These are phyloP conservation scores for Pseudomassariella vexata DNA, from an alignment of 2,329 filamentous ascomycete species.

Conservation along the genomic window DNA sequence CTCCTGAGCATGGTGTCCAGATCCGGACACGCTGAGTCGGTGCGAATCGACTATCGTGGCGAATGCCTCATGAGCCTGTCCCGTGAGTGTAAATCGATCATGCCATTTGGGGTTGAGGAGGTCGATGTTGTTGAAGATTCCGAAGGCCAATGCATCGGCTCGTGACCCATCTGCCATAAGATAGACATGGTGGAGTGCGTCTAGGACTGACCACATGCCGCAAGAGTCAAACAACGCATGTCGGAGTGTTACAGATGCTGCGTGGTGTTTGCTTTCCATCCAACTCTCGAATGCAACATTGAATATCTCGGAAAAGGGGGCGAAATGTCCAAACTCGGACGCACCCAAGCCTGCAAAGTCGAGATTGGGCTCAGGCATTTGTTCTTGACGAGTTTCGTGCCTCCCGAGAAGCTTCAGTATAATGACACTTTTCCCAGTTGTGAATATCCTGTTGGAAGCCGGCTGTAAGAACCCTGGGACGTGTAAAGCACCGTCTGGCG, in stretches of 20 bases:
- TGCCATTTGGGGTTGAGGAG: conserved; percentile 58
- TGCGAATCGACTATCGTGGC: conserved; percentile 51
- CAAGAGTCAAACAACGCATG: conserved; percentile 63
- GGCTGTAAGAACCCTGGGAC: conserved; percentile 71
- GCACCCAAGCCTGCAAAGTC: conserved; percentile 51
- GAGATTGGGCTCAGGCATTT: conserved; percentile 38
- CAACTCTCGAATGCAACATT: conserved; percentile 65
- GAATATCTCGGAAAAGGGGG: conserved; percentile 72
- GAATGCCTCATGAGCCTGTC: conserved; percentile 70
- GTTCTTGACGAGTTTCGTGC: conserved; percentile 30
- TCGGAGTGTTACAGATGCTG: conserved; percentile 62
- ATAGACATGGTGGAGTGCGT: conserved; percentile 67
- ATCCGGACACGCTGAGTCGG: conserved; percentile 55
- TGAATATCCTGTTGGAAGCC: conserved; percentile 69
- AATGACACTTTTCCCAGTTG: conserved; percentile 80
- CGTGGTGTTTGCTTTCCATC: conserved; percentile 68
- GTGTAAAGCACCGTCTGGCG: conserved; percentile 54
- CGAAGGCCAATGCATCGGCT: conserved; percentile 58
- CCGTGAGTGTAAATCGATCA: conserved; percentile 75
- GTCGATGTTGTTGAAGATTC: conserved; percentile 73
- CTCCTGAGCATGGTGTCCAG: conserved; percentile 29
- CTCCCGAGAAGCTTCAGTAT: conserved; percentile 70
- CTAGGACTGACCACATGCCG: conserved; percentile 58
- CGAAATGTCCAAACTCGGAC: conserved; percentile 39
- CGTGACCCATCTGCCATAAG: conserved; percentile 69